A percentile compares a stretch with the other conserved stretches of the same genome.
Conservation (phyloP, 2,329 filamentous ascomycete genomes). For the Venturia asperata region DNA sequence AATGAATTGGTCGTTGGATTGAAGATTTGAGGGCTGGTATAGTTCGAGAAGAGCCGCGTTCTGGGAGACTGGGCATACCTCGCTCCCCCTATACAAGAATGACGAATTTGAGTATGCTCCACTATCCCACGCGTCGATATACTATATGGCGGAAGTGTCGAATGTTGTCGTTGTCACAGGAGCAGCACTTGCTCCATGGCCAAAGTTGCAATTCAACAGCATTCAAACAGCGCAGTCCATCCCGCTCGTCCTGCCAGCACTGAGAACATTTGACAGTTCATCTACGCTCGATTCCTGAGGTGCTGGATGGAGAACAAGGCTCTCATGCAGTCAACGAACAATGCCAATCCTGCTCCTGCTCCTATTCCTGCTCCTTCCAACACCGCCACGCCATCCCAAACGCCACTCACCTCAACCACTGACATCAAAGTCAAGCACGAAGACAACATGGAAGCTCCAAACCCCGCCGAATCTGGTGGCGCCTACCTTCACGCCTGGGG, state of each 20-base stretch:
- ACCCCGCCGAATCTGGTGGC: not conserved
- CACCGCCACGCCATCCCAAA: not conserved
- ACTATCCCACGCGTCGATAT: too few relatives aligned
- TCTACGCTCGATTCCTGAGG: conserved; percentile 4
- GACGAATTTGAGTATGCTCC: too few relatives aligned
- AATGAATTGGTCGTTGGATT: too few relatives aligned
- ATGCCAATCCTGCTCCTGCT: not conserved
- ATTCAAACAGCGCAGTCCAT: not conserved
- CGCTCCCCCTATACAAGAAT: too few relatives aligned
- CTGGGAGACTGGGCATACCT: too few relatives aligned
- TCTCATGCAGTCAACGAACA: not conserved
- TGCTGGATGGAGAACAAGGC: not conserved
- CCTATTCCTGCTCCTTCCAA: not conserved
- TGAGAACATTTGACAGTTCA: not conserved
- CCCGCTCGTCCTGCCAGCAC: not conserved
- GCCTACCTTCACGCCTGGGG: conserved; percentile 1
- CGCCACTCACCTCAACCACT: not conserved
- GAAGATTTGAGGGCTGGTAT: too few relatives aligned
- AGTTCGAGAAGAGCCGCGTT: too few relatives aligned
- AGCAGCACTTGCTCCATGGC: too few relatives aligned
- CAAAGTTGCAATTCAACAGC: too few relatives aligned
- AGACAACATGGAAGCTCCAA: not conserved
- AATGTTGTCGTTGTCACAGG: too few relatives aligned
- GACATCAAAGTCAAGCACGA: conserved; percentile 4
- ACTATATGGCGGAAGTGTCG: too few relatives aligned